Conservation (phyloP, 2,329 filamentous ascomycete species). For the Alternaria postmessia region DNA sequence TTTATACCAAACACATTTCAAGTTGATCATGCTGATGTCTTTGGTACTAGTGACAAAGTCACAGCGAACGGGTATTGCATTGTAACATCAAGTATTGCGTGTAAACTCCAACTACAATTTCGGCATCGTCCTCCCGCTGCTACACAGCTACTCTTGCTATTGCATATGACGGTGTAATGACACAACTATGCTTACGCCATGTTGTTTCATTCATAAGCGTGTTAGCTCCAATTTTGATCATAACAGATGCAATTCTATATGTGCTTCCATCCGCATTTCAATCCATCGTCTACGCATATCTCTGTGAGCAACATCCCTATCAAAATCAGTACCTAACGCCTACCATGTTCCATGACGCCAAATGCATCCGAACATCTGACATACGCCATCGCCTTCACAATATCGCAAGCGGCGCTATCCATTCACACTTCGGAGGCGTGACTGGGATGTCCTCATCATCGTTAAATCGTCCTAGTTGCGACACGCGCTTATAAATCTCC, state of each 20-base stretch:
- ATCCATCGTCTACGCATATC: not conserved
- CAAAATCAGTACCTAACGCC: not conserved
- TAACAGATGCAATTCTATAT: not conserved
- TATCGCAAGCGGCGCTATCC: constrained; percentile 38
- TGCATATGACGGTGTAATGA: not conserved
- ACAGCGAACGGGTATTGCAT: not conserved
- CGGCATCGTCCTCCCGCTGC: not conserved
- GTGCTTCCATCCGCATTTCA: not conserved
- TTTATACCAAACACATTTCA: not conserved
- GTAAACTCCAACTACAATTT: not conserved
- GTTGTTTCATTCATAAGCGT: not conserved
- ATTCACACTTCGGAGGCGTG: constrained; percentile 79
- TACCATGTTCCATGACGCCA: not conserved
- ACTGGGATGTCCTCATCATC: constrained; percentile 76
- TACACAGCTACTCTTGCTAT: not conserved
- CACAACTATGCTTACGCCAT: not conserved
- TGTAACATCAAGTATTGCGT: not conserved
- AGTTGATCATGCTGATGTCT: not conserved
- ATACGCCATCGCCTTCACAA: not conserved
- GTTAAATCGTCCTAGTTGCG: constrained; percentile 71
- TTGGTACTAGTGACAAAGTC: not conserved
- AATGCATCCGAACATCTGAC: not conserved
- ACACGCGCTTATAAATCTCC: constrained; percentile 70
- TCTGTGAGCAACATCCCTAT: not conserved
- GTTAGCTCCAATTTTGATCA: not conserved